Base-by-base conservation (phyloP, 129 eudicot species). In the Artemisia argyi region DNA sequence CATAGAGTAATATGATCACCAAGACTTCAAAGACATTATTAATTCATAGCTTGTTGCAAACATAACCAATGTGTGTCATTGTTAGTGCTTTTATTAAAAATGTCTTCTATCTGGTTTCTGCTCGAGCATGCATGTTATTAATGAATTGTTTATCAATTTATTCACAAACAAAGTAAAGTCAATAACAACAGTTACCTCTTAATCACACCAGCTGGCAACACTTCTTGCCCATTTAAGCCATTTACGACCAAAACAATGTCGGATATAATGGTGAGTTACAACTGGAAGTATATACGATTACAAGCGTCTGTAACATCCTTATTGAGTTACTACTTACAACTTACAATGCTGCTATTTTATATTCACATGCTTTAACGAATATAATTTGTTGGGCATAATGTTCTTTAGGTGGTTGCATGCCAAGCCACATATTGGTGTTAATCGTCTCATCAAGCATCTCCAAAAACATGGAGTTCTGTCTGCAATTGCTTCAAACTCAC, bases 401-500 rank as follows among this genome's bases (percentile, higher is more conserved):
- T 68, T 32, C 24, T 83, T 12, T 79, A 92, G 97, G 81, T 92
- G 94, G 94, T 35, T 75, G 56, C 80, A 78, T 64, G 96, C 96
- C 35, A 82, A 76, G 79, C 80, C 94, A 64, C 96, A 85, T 75
- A 94, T 94, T 61, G 97, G 96, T 65, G 97, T 89, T 53, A 83
- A 85, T 79, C 96, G 96, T 10, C 93, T 92, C n/a, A 83, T 92
- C 64, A 78, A 83, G 73, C 97, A 92, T 89, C 94, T 89, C 55
- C 84, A 49, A 24, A 81, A 82, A 48, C 85, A 86, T 71, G 83
- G 80, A 35, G 81, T 92, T 61, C 91, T 91, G 5, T 82, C 86
- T 77, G 83, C 91, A 56, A 91, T 92, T 57, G 97, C 97, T 74
- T 92, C 97, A 71, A 92, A 92, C 77, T 85, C 96, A 17, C 11